Conservation (phyloP, 176 grass and related monocot species). For the Puya raimondii region DNA sequence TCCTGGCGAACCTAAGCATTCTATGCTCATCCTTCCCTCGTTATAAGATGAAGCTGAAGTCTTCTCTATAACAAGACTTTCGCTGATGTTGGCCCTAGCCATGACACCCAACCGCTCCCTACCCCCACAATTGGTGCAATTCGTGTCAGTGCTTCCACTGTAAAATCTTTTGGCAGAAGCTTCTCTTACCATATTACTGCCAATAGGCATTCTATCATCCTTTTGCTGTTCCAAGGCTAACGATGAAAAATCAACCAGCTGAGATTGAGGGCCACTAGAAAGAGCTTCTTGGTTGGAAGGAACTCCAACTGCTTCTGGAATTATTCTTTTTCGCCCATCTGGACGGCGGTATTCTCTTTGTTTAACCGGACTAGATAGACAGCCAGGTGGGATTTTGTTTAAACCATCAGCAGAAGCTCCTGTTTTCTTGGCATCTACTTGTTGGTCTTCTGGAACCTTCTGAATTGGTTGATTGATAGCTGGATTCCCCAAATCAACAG, state of each 20-base stretch:
- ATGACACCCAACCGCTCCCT: slow-evolving; percentile 59
- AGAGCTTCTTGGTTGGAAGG: slow-evolving; percentile 64
- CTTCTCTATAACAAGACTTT: slow-evolving; percentile 83
- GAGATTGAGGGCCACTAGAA: slow-evolving; percentile 35
- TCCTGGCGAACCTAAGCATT: slow-evolving; percentile 39
- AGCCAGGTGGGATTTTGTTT: slow-evolving; percentile 35
- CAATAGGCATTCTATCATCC: slow-evolving; percentile 38
- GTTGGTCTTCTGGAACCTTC: slow-evolving; percentile 52
- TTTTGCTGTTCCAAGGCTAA: slow-evolving; percentile 15
- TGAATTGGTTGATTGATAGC: slow-evolving; percentile 32
- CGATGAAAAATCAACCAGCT: slow-evolving; percentile 52
- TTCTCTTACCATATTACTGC: slow-evolving; percentile 40
- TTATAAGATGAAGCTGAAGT: slow-evolving; percentile 23
- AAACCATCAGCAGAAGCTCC: slow-evolving; percentile 32
- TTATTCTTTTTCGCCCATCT: slow-evolving; percentile 97
- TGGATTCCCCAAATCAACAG: slow-evolving; percentile 35
- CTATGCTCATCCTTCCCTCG: slow-evolving; percentile 49
- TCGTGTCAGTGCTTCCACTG: slow-evolving; percentile 23
- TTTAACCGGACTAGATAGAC: slow-evolving; percentile 72
- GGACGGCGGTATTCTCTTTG: slow-evolving; percentile 91
- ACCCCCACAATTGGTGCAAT: slow-evolving; percentile 50
- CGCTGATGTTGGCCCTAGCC: slow-evolving; percentile 70
- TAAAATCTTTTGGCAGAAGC: slow-evolving; percentile 28
- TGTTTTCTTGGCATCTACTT: slow-evolving; percentile 48
- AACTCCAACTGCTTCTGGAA: slow-evolving; percentile 93